A percentile compares a stretch with the other conserved stretches of the same genome.
These are phyloP conservation scores for Mikania micrantha DNA, from an alignment of 129 eudicot species.

Conservation along the genomic window DNA sequence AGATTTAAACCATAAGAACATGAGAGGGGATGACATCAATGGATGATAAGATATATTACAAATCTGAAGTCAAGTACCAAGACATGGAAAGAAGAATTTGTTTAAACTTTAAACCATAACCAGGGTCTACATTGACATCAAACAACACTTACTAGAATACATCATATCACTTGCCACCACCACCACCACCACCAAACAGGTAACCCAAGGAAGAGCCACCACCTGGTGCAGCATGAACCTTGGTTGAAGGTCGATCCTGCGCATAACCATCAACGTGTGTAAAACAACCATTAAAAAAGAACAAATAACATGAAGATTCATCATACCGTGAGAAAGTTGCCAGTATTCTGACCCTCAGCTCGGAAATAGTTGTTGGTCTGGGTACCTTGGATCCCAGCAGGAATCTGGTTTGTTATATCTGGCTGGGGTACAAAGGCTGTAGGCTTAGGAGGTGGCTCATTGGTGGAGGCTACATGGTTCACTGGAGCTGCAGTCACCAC, in stretches of 20 bases:
- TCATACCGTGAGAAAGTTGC: slow-evolving; percentile 80
- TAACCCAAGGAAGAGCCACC: slow-evolving; percentile 69
- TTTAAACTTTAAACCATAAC: slow-evolving; percentile 30
- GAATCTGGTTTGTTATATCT: slow-evolving; percentile 45
- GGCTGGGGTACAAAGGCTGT: slow-evolving; percentile 35
- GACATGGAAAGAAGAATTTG: slow-evolving; percentile 24
- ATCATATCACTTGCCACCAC: slow-evolving; percentile 37
- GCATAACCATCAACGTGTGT: neutral
- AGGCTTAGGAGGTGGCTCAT: slow-evolving; percentile 45
- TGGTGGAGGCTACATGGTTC: slow-evolving; percentile 24
- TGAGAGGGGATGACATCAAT: slow-evolving; percentile 6
- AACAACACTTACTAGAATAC: slow-evolving; percentile 3
- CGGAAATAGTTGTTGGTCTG: slow-evolving; percentile 54
- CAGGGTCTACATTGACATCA: slow-evolving; percentile 26
- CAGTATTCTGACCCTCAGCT: slow-evolving; percentile 73
- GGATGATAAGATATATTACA: slow-evolving; percentile 26
- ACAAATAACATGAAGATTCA: neutral
- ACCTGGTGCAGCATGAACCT: slow-evolving; percentile 74
- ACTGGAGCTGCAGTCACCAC: slow-evolving; percentile 22
- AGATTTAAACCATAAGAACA: slow-evolving; percentile 1
- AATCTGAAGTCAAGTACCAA: slow-evolving; percentile 29
- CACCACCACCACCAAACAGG: slow-evolving; percentile 58
- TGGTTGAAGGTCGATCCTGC: slow-evolving; percentile 70
- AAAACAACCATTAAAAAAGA: neutral
- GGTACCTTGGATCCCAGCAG: slow-evolving; percentile 64